These are phyloP conservation scores for Alternaria hordeiaustralica DNA, from an alignment of 2,329 filamentous ascomycete genomes.

Conservation along the genomic window DNA sequence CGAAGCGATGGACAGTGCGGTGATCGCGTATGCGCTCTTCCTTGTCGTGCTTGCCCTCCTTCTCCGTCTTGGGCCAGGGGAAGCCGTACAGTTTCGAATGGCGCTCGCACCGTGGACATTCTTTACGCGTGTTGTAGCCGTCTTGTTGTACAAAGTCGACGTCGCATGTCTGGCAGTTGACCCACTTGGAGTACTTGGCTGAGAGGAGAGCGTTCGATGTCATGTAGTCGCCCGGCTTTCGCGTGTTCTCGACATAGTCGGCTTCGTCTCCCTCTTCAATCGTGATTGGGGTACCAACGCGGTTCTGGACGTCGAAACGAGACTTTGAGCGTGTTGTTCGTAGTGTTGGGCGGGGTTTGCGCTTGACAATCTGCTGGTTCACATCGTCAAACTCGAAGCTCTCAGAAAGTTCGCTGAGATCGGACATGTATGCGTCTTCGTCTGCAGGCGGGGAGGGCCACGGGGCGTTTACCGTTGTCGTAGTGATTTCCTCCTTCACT, in stretches of 20 bases:
- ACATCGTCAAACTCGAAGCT: conserved; percentile 49
- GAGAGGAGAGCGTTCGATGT: conserved; percentile 78
- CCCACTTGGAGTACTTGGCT: conserved; percentile 80
- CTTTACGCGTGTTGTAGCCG: conserved; percentile 80
- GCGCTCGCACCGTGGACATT: conserved; percentile 90
- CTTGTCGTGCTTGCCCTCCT: conserved; percentile 74
- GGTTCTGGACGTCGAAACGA: conserved; percentile 34
- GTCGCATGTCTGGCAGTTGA: conserved; percentile 84
- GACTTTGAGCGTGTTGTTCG: conserved; percentile 48
- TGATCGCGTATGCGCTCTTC: conserved; percentile 78
- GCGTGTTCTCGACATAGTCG: conserved; percentile 36
- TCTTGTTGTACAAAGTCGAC: conserved; percentile 86
- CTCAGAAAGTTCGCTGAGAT: conserved; percentile 50
- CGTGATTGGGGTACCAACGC: conserved; percentile 39
- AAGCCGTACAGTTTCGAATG: conserved; percentile 96
- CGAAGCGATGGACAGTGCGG: conserved; percentile 83
- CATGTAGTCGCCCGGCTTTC: conserved; percentile 68
- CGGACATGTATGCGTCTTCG: conserved; percentile 43
- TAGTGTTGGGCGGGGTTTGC: conserved; percentile 35
- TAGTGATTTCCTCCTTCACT: conserved; percentile 36
- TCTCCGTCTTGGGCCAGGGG: conserved; percentile 94
- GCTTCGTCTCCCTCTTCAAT: conserved; percentile 27
- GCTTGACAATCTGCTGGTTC: conserved; percentile 44
- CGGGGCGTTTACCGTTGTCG: conserved; percentile 38
- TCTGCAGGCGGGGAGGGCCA: conserved; percentile 37